Evolutionary conservation across 2,329 filamentous ascomycete species (phyloP), one percentile per base, ranked within the genome.

Genomic region (Periglandula ipomoeae): DNA sequence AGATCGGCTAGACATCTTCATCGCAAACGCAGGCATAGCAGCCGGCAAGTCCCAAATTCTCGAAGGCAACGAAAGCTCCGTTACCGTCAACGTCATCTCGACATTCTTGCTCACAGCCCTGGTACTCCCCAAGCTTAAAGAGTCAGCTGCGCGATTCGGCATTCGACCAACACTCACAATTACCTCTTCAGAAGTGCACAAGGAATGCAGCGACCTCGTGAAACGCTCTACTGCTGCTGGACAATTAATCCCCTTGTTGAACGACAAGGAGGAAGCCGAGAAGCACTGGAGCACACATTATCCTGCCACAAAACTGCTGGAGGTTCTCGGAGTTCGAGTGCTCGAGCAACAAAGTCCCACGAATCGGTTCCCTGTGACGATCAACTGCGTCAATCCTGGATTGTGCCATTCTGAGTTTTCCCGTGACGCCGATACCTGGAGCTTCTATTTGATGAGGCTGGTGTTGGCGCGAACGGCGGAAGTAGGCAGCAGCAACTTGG

Each of bases 371-470:
- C 47, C 49, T 15, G 70, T 79, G 35, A 69, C 70, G 1, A 54
- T 81, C 49, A 79, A 78, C 55, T 65, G 66, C 51, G 52, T 76
- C 19, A 76, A 76, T 49, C 77, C 78, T 0, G 76, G 76, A 1
- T 62, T 74, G 26, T 80, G 76, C 56, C 65, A 75, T 37, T 71
- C 72, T 1, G 62, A 69, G 22, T 61, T 81, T 1, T 56, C 53
- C 5, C 64, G 75, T 2, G 68, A 76, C 0, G 9, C 15, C 17
- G 23, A 32, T 15, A 47, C 46, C 1, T 54, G 50, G 50, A 11
- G 11, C 1, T 43, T 58, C 9, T 51, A 35, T 42, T 48, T 56
- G 5, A 30, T 71, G 32, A 61, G 64, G 22, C 46, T 63, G 10
- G 6, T 69, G 19, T 46, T 72, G 32, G 73, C 66, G 2, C 63